Evolutionary conservation across 495 filamentous ascomycete genomes (phyloP).

Genomic region (Sordaria brevicollis): DNA sequence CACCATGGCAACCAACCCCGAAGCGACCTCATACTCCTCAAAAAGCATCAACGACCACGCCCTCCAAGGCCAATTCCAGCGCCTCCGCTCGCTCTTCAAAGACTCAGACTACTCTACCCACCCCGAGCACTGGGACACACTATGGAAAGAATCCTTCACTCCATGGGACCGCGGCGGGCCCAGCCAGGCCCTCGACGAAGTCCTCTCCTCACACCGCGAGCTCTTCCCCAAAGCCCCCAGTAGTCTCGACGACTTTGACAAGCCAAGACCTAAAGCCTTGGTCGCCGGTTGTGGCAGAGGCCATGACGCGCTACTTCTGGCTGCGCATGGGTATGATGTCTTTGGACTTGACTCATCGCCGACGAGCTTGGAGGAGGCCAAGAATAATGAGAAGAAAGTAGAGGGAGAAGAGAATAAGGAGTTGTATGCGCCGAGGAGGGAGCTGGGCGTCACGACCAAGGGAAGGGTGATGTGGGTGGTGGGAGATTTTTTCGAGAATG

Average conservation of each 20-base stretch:
- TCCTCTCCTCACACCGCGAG: conserved; percentile 32
- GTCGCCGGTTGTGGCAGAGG: conserved; percentile 70
- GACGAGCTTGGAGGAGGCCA: conserved; percentile 44
- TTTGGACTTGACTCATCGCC: conserved; percentile 60
- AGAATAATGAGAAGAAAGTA: conserved; percentile 30
- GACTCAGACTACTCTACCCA: conserved; percentile 18
- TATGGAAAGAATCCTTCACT: conserved; percentile 55
- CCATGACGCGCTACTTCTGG: conserved; percentile 63
- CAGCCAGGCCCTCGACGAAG: conserved; percentile 56
- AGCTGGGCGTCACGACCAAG: conserved; percentile 29
- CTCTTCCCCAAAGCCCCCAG: conserved; percentile 25
- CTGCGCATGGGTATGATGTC: conserved; percentile 59
- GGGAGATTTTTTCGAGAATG: conserved; percentile 66
- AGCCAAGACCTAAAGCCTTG: conserved; percentile 38
- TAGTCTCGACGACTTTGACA: conserved; percentile 19
- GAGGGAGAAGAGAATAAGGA: conserved; percentile 9
- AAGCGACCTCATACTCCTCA: not conserved
- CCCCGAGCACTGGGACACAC: conserved; percentile 44
- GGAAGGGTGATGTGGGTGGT: conserved; percentile 50
- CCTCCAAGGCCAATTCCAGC: not conserved
- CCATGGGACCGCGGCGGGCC: conserved; percentile 61
- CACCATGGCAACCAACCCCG: not conserved
- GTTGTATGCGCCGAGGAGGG: conserved; percentile 32
- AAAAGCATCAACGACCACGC: not conserved
- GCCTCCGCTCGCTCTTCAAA: conserved; percentile 14